phyloP scores from a whole-genome alignment of 73 alveolate genomes.

The Halteria grandinella region DNA sequence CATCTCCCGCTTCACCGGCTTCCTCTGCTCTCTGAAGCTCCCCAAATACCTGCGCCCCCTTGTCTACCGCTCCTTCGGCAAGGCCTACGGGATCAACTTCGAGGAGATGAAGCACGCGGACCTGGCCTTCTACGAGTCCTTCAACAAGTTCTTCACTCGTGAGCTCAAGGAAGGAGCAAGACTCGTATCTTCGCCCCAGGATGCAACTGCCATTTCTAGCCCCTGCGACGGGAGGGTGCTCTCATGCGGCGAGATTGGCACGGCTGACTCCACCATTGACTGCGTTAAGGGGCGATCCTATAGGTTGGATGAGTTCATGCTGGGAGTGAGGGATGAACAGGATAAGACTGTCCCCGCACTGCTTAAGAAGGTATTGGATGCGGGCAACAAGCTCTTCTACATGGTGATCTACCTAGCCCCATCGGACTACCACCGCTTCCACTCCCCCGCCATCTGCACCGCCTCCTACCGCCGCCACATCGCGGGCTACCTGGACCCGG shows the following conservation, averaged over 20 bases:
- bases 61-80: slow-evolving; percentile 64
- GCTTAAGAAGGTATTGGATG: not conserved
- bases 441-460: slow-evolving; percentile 75
- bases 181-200: not conserved
- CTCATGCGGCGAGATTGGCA: slow-evolving; percentile 51
- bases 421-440: slow-evolving; percentile 90
- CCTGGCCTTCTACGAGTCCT: slow-evolving; percentile 62
- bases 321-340: slow-evolving; percentile 52
- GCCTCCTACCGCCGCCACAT: slow-evolving; percentile 78
- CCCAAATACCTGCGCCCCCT: slow-evolving; percentile 31
- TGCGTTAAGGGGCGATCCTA: slow-evolving; percentile 66
- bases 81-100: slow-evolving; percentile 64
- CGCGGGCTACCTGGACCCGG: slow-evolving; percentile 82
- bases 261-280: slow-evolving; percentile 27
- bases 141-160: slow-evolving; percentile 83
- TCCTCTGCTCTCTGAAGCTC: slow-evolving; percentile 42
- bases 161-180: slow-evolving; percentile 61
- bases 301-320: slow-evolving; percentile 66
- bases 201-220: slow-evolving; percentile 20
- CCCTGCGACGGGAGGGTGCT: slow-evolving; percentile 69
- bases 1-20: slow-evolving; percentile 34
- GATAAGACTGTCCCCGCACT: not conserved
- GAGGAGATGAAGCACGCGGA: slow-evolving; percentile 51
- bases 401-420: slow-evolving; percentile 79
- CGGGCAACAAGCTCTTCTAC: slow-evolving; percentile 34